These are phyloP conservation scores for Umbelopsis sp. DNA, from an alignment of 192 early-diverging fungal genomes.

Conservation along the genomic window DNA sequence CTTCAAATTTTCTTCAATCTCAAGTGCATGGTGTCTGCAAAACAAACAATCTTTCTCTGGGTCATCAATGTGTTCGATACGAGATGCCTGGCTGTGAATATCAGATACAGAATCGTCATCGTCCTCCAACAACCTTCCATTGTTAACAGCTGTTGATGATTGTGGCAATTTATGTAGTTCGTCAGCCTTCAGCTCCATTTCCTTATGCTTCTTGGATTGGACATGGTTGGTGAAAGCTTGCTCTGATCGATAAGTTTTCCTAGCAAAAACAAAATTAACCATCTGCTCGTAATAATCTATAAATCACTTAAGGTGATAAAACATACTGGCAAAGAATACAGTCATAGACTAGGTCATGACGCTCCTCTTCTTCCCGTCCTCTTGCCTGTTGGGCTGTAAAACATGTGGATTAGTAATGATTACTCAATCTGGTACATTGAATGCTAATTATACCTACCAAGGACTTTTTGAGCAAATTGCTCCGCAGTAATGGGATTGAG, in stretches of 20 bases:
- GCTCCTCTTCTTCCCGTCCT: slow-evolving; percentile 46
- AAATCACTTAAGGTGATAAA: neutral
- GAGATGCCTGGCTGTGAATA: slow-evolving; percentile 1
- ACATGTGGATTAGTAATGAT: neutral
- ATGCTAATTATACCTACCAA: slow-evolving; percentile 19
- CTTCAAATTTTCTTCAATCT: slow-evolving; percentile 74
- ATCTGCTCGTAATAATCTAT: neutral
- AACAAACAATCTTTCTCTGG: slow-evolving; percentile 83
- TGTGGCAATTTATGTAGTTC: neutral
- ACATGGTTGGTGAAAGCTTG: slow-evolving; percentile 92
- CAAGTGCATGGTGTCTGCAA: slow-evolving; percentile 65
- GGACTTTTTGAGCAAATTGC: slow-evolving; percentile 81
- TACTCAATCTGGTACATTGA: neutral
- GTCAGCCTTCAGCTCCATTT: slow-evolving; percentile 55
- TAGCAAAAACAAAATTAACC: neutral
- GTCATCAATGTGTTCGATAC: neutral
- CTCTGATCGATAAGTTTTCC: slow-evolving; percentile 54
- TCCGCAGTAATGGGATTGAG: slow-evolving; percentile 83
- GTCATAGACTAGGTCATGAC: slow-evolving; percentile 41
- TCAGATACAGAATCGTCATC: neutral
- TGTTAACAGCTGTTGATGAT: neutral
- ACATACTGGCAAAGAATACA: slow-evolving; percentile 55
- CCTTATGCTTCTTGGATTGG: slow-evolving; percentile 92
- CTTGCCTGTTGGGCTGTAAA: slow-evolving; percentile 65
- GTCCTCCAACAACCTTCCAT: neutral